These are phyloP conservation scores for Thalassiosira delicatula DNA, from an alignment of 352 stramenopile species.

Conservation along the genomic window DNA sequence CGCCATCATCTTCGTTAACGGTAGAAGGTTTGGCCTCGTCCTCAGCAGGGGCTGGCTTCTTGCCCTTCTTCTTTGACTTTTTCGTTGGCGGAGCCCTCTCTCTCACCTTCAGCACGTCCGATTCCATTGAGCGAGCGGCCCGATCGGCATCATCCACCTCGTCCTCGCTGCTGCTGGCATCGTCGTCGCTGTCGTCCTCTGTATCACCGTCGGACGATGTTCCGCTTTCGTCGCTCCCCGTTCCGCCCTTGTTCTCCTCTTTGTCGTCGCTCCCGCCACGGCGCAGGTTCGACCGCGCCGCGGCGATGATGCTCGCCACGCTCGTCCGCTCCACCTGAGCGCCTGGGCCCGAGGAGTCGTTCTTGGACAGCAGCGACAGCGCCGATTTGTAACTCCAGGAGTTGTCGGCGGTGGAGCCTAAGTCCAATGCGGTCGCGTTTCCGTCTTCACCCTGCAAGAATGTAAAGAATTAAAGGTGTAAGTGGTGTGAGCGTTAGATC, in stretches of 20 bases:
- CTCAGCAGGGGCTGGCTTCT: constrained; percentile 15
- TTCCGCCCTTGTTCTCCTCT: constrained; percentile 5
- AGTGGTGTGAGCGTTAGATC: no score
- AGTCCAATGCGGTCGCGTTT: constrained; percentile 37
- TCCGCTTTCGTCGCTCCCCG: constrained; percentile 38
- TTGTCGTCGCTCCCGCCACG: constrained; percentile 15
- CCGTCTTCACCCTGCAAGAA: constrained; percentile 81
- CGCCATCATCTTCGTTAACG: constrained; percentile 20
- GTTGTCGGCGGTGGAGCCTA: constrained; percentile 14
- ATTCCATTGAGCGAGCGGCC: constrained; percentile 55
- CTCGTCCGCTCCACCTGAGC: constrained; percentile 66
- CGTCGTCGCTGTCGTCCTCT: constrained; percentile 34
- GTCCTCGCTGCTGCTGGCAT: constrained; percentile 51
- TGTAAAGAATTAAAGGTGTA: no score
- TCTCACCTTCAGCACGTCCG: constrained; percentile 58
- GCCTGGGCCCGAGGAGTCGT: constrained; percentile 49
- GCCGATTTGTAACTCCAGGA: constrained; percentile 83
- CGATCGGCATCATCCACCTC: constrained; percentile 50
- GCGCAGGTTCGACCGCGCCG: constrained; percentile 71
- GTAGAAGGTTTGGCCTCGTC: constrained; percentile 22
- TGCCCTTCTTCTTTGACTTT: constrained; percentile 33
- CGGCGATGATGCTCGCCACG: constrained; percentile 79
- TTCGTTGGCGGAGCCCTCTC: constrained; percentile 35
- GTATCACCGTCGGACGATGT: constrained; percentile 10
- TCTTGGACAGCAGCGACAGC: constrained; percentile 69